Percentiles rank a stretch among this genome's conserved stretches.
phyloP scores from a whole-genome alignment of 345 rosid genomes.

The Geranium rotundifolium region DNA sequence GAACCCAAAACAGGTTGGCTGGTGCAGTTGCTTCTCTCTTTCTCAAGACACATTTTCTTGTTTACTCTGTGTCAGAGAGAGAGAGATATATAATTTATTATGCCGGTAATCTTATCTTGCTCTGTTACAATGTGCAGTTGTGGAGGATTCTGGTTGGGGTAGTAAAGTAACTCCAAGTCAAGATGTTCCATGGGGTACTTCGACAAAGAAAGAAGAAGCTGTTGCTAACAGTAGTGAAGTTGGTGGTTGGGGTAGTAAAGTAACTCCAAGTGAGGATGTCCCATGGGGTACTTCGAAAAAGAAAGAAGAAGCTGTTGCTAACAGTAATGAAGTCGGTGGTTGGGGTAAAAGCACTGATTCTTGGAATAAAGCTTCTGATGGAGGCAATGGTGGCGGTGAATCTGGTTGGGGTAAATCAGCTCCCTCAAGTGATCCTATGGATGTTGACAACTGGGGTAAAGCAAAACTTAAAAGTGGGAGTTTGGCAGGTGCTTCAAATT shows the following conservation, averaged over 20 bases:
- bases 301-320: conserved; percentile 21
- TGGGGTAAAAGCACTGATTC: conserved; percentile 30
- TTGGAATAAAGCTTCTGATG: conserved; percentile 43
- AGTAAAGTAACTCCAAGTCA: conserved; percentile 21
- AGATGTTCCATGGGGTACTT: conserved; percentile 42
- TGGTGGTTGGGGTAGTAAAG: conserved; percentile 29
- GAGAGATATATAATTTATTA: not conserved
- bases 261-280: conserved; percentile 23
- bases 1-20: conserved; percentile 5
- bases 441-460: conserved; percentile 24
- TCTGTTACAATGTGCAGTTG: conserved; percentile 12
- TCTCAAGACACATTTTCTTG: not conserved
- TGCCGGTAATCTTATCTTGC: not conserved
- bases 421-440: conserved; percentile 12
- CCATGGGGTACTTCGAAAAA: conserved; percentile 41
- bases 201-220: conserved; percentile 25
- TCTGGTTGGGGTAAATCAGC: conserved; percentile 42
- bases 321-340: conserved; percentile 25
- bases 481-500: conserved; percentile 5
- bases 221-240: conserved; percentile 24
- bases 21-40: not conserved
- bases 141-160: conserved; percentile 37
- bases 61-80: too few relatives aligned
- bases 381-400: conserved; percentile 20
- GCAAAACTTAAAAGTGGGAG: conserved; percentile 11